A percentile compares a stretch with the other conserved stretches of the same genome.
These are phyloP conservation scores for Pachyrhizus erosus DNA, from an alignment of 306 rosid species.

Conservation along the genomic window DNA sequence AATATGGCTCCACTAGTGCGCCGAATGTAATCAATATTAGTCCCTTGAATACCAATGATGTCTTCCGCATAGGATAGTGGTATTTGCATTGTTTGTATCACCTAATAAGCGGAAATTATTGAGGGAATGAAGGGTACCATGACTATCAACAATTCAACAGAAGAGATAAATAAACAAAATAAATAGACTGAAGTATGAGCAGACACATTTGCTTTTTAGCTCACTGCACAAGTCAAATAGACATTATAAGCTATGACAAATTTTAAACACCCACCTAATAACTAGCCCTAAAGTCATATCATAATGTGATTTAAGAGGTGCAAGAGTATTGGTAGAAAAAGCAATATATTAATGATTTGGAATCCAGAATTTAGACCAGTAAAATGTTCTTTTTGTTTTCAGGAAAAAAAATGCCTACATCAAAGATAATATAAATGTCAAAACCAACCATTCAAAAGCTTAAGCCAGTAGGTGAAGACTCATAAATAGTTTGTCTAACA, in stretches of 20 bases:
- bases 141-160: constrained; percentile 25
- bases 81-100: constrained; percentile 92
- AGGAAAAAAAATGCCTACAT: background rate
- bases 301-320: constrained; percentile 18
- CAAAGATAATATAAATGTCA: background rate
- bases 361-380: background rate
- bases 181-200: constrained; percentile 2
- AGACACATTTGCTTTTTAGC: constrained; percentile 9
- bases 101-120: constrained; percentile 52
- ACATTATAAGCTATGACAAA: constrained; percentile 13
- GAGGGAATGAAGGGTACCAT: background rate
- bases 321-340: background rate
- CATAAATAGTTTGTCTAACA: background rate
- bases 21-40: constrained; percentile 86
- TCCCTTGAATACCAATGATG: constrained; percentile 91
- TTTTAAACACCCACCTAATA: constrained; percentile 21
- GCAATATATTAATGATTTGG: background rate
- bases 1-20: constrained; percentile 90
- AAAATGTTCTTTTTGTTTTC: background rate
- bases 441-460: constrained; percentile 3
- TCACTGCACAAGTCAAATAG: constrained; percentile 12
- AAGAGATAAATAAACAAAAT: constrained; percentile 19
- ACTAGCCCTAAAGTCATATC: constrained; percentile 23
- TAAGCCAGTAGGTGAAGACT: background rate
- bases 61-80: constrained; percentile 93